A percentile compares a stretch with the other conserved stretches of the same genome.
Conservation (phyloP, 768 basidiomycete species). For the Neoboletus magnificus region DNA sequence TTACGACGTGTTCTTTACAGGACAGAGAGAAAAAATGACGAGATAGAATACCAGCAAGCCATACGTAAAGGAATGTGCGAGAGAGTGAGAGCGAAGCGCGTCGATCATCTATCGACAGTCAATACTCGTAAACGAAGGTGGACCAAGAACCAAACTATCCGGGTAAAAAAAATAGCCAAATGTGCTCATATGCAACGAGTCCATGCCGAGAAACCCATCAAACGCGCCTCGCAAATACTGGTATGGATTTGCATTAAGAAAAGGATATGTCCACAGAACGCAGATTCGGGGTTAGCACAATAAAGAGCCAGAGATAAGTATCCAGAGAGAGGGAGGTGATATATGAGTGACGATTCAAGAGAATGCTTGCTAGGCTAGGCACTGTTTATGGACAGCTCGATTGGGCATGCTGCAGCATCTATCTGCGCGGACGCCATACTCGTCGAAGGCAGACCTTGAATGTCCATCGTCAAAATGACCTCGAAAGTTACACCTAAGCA, state of each 20-base stretch:
- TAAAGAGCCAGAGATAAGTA: conserved; percentile 9
- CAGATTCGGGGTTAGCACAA: conserved; percentile 1
- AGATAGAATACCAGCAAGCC: conserved; percentile 5
- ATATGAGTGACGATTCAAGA: background rate
- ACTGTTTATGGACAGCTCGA: conserved; percentile 56
- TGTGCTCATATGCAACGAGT: conserved; percentile 1
- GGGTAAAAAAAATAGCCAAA: background rate
- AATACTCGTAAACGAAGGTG: background rate
- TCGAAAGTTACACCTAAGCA: conserved; percentile 55
- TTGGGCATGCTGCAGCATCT: conserved; percentile 62
- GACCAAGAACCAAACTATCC: background rate
- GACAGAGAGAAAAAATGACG: background rate
- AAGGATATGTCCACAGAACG: conserved; percentile 9
- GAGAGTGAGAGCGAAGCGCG: background rate
- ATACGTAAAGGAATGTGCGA: conserved; percentile 9
- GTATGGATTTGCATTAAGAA: background rate
- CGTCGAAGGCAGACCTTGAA: conserved; percentile 61
- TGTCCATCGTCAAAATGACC: conserved; percentile 62
- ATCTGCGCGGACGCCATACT: conserved; percentile 54
- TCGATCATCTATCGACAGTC: background rate
- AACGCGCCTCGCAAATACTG: background rate
- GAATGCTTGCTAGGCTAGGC: conserved; percentile 43
- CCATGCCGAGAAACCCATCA: background rate
- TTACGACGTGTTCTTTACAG: conserved; percentile 5
- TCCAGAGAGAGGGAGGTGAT: conserved; percentile 2